Evolutionary conservation across 2,329 filamentous ascomycete genomes (phyloP).

Genomic region (Diaporthe helianthi): DNA sequence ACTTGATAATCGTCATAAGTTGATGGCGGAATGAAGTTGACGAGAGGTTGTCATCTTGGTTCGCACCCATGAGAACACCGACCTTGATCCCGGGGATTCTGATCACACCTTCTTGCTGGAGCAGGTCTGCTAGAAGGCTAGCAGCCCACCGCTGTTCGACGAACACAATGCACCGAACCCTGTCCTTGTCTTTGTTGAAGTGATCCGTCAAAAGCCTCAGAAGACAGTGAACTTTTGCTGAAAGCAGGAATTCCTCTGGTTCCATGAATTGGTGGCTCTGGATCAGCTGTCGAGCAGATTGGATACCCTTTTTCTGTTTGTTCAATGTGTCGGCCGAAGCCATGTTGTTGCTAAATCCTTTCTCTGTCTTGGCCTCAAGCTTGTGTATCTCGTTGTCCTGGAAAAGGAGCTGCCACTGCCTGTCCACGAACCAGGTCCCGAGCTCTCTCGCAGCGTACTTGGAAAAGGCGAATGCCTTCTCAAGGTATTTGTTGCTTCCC

Average conservation of each 20-base stretch:
- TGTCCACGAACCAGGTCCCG: slow-evolving; percentile 85
- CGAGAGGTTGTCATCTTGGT: slow-evolving; percentile 58
- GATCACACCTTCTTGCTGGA: slow-evolving; percentile 59
- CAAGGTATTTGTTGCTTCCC: slow-evolving; percentile 54
- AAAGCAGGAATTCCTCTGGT: slow-evolving; percentile 57
- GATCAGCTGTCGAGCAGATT: slow-evolving; percentile 64
- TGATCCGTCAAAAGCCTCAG: slow-evolving; percentile 65
- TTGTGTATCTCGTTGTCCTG: slow-evolving; percentile 67
- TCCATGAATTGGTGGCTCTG: slow-evolving; percentile 54
- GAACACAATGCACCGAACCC: slow-evolving; percentile 80
- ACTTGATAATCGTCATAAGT: slow-evolving; percentile 72
- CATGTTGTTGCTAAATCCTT: slow-evolving; percentile 33
- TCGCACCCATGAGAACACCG: slow-evolving; percentile 64
- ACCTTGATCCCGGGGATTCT: slow-evolving; percentile 64
- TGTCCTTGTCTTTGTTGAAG: slow-evolving; percentile 66
- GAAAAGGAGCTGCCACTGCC: slow-evolving; percentile 77
- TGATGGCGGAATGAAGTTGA: slow-evolving; percentile 77
- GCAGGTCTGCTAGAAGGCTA: slow-evolving; percentile 72
- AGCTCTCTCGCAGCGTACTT: slow-evolving; percentile 68
- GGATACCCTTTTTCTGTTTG: slow-evolving; percentile 61
- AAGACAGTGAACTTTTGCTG: slow-evolving; percentile 75
- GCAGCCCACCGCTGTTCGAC: slow-evolving; percentile 82
- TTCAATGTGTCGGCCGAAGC: slow-evolving; percentile 52
- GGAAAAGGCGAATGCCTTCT: slow-evolving; percentile 65
- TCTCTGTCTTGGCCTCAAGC: slow-evolving; percentile 62